Evolutionary conservation across 257 asterid genomes (phyloP).

Genomic region (Henckelia pumila): DNA sequence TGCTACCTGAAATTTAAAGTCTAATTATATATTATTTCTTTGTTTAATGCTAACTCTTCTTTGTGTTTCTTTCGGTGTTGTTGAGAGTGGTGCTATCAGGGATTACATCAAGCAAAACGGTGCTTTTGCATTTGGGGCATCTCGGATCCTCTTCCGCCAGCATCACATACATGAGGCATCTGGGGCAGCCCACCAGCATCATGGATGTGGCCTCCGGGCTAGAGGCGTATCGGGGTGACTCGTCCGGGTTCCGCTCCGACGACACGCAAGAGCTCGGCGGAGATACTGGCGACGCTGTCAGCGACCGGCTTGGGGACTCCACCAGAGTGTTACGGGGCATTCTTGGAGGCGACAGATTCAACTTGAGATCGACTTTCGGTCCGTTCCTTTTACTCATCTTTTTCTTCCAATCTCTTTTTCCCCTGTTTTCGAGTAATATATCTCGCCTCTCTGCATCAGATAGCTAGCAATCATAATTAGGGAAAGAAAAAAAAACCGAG

Average conservation of each 20-base stretch:
- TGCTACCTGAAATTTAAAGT: slow-evolving; percentile 20
- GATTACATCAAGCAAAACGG: too few relatives aligned
- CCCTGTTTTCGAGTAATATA: background rate
- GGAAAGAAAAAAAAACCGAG: background rate
- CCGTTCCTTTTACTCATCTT: slow-evolving; percentile 45
- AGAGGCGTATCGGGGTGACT: too few relatives aligned
- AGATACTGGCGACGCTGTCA: slow-evolving; percentile 36
- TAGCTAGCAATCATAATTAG: too few relatives aligned
- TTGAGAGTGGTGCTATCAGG: background rate
- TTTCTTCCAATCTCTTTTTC: background rate
- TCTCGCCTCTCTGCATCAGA: background rate
- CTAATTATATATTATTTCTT: background rate
- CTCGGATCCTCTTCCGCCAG: too few relatives aligned
- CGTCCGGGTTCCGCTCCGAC: slow-evolving; percentile 40
- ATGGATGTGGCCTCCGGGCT: too few relatives aligned
- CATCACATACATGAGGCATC: too few relatives aligned
- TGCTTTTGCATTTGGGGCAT: too few relatives aligned
- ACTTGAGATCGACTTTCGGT: slow-evolving; percentile 43
- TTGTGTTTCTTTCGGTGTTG: slow-evolving; percentile 21
- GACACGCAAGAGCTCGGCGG: slow-evolving; percentile 53
- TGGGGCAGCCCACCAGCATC: too few relatives aligned
- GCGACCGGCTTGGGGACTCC: slow-evolving; percentile 38
- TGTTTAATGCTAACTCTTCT: slow-evolving; percentile 20
- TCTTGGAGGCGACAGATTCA: slow-evolving; percentile 46
- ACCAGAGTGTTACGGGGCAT: slow-evolving; percentile 23